A percentile compares a stretch with the other conserved stretches of the same genome.
Evolutionary conservation across 2,329 filamentous ascomycete species (phyloP).

Genomic region (Stagonosporopsis vannaccii): DNA sequence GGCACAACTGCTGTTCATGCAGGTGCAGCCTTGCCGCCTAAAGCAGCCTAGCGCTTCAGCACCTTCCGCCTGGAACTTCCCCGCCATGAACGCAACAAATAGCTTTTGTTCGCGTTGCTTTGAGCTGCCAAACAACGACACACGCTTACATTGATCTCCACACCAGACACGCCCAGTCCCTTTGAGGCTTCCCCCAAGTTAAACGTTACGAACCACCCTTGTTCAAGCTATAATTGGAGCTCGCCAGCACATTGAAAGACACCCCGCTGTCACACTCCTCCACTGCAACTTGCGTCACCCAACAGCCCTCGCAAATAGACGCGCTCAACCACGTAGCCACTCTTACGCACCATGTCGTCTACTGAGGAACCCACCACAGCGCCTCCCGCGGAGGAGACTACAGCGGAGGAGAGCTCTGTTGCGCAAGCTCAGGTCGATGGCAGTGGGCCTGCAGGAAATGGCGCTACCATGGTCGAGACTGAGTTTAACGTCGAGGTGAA

Average conservation of each 20-base stretch:
- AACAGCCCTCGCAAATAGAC: conserved; percentile 14
- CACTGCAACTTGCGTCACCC: conserved; percentile 11
- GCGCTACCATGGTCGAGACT: conserved; percentile 67
- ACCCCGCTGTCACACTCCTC: conserved; percentile 7
- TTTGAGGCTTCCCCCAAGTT: background rate
- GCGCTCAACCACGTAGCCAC: background rate
- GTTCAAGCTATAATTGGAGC: background rate
- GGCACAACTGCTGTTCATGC: conserved; percentile 33
- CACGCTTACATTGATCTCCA: conserved; percentile 9
- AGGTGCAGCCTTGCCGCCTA: conserved; percentile 23
- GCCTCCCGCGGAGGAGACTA: conserved; percentile 12
- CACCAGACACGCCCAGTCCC: background rate
- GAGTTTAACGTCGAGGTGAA: conserved; percentile 92
- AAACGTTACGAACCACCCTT: background rate
- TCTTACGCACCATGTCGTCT: conserved; percentile 19
- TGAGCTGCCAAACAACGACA: conserved; percentile 18
- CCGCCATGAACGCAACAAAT: conserved; percentile 27
- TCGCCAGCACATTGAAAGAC: background rate
- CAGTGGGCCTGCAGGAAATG: conserved; percentile 49
- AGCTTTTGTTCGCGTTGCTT: conserved; percentile 25
- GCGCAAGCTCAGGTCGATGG: conserved; percentile 56
- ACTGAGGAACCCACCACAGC: conserved; percentile 24
- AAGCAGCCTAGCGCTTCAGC: conserved; percentile 35
- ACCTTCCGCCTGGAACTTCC: conserved; percentile 29
- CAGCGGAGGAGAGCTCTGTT: conserved; percentile 17